Percentiles rank a stretch among this genome's conserved stretches.
Evolutionary conservation across 75 land plant species (phyloP).

Genomic region (Ceratopteris richardii): DNA sequence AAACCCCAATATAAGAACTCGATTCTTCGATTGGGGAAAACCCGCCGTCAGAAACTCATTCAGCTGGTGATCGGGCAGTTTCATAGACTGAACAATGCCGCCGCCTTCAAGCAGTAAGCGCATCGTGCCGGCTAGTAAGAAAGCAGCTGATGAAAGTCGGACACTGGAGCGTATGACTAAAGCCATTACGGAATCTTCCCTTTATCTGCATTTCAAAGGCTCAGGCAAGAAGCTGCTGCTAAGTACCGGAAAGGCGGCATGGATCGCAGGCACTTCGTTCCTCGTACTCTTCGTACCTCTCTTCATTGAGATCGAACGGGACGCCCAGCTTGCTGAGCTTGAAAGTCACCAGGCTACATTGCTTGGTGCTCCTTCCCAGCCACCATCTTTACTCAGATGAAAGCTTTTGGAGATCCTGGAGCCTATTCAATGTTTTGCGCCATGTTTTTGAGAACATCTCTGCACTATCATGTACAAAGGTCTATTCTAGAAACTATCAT

Average conservation of each 20-base stretch:
- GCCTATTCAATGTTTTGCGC: too few relatives aligned
- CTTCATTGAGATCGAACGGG: slow-evolving; percentile 31
- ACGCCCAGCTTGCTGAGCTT: slow-evolving; percentile 23
- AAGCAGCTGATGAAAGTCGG: background rate
- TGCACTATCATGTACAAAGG: too few relatives aligned
- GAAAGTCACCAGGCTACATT: slow-evolving; percentile 26
- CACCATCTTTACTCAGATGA: too few relatives aligned
- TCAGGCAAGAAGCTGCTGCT: slow-evolving; percentile 22
- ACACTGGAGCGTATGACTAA: background rate
- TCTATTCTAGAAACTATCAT: too few relatives aligned
- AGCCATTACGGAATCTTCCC: background rate
- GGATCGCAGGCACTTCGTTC: slow-evolving; percentile 25
- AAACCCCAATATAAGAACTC: too few relatives aligned
- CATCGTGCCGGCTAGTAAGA: background rate
- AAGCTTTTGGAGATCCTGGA: too few relatives aligned
- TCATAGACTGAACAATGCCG: too few relatives aligned
- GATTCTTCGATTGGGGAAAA: too few relatives aligned
- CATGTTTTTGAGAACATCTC: too few relatives aligned
- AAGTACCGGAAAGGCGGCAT: slow-evolving; percentile 24
- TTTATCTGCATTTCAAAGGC: background rate
- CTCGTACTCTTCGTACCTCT: slow-evolving; percentile 20
- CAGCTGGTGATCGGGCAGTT: too few relatives aligned
- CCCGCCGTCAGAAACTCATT: too few relatives aligned
- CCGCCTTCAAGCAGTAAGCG: background rate
- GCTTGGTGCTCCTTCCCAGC: slow-evolving; percentile 23